Percentiles rank a stretch among this genome's conserved stretches.
Evolutionary conservation across 2,329 filamentous ascomycete species (phyloP).

Genomic region (Diaporthe aspalathi): DNA sequence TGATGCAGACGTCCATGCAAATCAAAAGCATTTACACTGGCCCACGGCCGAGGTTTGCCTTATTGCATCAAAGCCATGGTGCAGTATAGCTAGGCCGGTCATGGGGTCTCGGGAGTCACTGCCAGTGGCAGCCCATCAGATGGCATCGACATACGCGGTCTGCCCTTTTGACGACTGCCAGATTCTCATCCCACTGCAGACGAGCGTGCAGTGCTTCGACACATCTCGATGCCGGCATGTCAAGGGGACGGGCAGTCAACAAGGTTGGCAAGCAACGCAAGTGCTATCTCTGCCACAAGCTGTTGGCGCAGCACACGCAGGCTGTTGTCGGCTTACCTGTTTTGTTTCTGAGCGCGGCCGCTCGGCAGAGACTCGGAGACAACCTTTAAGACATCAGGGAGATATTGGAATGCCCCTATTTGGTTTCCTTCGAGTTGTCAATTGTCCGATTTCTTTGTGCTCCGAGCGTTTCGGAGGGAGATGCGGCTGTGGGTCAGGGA

Average conservation of each 20-base stretch:
- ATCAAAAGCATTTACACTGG: background rate
- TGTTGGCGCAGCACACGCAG: background rate
- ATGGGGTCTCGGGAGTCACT: background rate
- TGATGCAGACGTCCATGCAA: background rate
- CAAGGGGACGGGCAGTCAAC: too few species aligned
- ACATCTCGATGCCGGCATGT: background rate
- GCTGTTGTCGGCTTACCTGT: background rate
- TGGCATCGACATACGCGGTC: background rate
- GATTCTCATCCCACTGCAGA: background rate
- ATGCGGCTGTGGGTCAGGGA: slow-evolving; percentile 11
- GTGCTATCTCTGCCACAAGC: background rate
- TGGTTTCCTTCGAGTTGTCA: too few species aligned
- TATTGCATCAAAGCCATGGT: background rate
- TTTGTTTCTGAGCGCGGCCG: too few species aligned
- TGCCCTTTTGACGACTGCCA: background rate
- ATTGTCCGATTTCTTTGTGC: background rate
- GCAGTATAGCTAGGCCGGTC: background rate
- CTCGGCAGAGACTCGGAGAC: too few species aligned
- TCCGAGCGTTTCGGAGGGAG: background rate
- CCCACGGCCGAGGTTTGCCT: background rate
- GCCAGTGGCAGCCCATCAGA: too few species aligned
- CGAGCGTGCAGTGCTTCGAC: background rate
- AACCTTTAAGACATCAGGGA: too few species aligned
- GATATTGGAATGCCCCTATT: too few species aligned
- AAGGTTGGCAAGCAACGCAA: background rate